Conservation (phyloP, 2,329 filamentous ascomycete genomes). For the Xylaria polymorpha region DNA sequence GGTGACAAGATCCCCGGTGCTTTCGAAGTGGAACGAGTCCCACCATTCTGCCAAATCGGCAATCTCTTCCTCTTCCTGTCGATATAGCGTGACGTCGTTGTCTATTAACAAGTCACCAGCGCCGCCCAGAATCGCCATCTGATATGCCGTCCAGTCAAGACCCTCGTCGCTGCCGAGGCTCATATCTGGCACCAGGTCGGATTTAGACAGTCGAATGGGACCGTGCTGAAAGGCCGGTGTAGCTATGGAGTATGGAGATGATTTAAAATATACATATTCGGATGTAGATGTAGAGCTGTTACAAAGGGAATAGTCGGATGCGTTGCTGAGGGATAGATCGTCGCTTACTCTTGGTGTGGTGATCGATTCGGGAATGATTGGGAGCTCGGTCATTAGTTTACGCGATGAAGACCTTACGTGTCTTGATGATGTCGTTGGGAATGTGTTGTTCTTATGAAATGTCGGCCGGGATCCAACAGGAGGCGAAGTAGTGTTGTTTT, state of each 20-base stretch:
- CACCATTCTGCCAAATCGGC: slow-evolving; percentile 65
- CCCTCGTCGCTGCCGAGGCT: slow-evolving; percentile 60
- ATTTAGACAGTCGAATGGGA: slow-evolving; percentile 63
- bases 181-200: slow-evolving; percentile 54
- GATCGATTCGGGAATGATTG: slow-evolving; percentile 47
- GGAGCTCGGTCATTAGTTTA: slow-evolving; percentile 43
- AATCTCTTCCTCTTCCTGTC: slow-evolving; percentile 58
- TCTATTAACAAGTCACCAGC: slow-evolving; percentile 64
- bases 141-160: slow-evolving; percentile 73
- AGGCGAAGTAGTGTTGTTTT: slow-evolving; percentile 26
- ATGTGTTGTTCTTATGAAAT: slow-evolving; percentile 40
- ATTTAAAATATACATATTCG: slow-evolving; percentile 61
- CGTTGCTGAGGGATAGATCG: slow-evolving; percentile 38
- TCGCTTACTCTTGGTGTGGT: slow-evolving; percentile 28
- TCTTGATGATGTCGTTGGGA: slow-evolving; percentile 51
- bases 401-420: slow-evolving; percentile 42
- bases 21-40: slow-evolving; percentile 60
- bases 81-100: slow-evolving; percentile 55
- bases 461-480: slow-evolving; percentile 33
- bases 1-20: slow-evolving; percentile 55
- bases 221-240: slow-evolving; percentile 66
- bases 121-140: slow-evolving; percentile 71
- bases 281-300: slow-evolving; percentile 50
- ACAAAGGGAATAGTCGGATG: slow-evolving; percentile 26
- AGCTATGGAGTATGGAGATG: slow-evolving; percentile 62